phyloP scores from a whole-genome alignment of 1,284 basidiomycete species.

The Pterulicium gracile region DNA sequence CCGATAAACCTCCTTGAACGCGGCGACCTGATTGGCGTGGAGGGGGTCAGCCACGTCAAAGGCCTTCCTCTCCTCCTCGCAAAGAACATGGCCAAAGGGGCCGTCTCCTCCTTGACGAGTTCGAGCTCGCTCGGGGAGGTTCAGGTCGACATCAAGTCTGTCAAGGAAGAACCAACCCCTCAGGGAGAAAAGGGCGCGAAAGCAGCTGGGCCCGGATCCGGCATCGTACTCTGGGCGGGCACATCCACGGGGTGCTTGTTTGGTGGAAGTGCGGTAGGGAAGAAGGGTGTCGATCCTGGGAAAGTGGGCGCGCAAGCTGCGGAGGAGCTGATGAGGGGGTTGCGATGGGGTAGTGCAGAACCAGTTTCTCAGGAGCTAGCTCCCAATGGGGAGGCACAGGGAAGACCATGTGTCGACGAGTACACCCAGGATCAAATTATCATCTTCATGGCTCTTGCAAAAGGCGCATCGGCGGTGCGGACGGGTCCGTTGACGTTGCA shows the following conservation, averaged over 20 bases:
- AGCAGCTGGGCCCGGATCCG: constrained; percentile 47
- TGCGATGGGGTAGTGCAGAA: constrained; percentile 47
- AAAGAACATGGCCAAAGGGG: constrained; percentile 41
- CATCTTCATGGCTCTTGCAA: constrained; percentile 59
- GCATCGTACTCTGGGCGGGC: constrained; percentile 63
- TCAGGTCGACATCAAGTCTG: constrained; percentile 29
- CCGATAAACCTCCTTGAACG: constrained; percentile 39
- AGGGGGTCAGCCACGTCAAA: constrained; percentile 51
- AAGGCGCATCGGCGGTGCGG: constrained; percentile 45
- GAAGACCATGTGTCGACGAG: background rate
- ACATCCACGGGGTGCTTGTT: constrained; percentile 51
- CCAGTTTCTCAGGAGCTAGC: no score
- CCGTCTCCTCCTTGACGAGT: constrained; percentile 27
- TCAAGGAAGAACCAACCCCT: constrained; percentile 37
- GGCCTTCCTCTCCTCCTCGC: constrained; percentile 44
- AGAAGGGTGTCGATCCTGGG: constrained; percentile 30
- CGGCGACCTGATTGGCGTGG: constrained; percentile 37
- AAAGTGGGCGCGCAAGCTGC: constrained; percentile 49
- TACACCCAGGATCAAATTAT: constrained; percentile 56
- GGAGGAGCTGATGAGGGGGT: constrained; percentile 37
- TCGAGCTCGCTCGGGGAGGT: constrained; percentile 13
- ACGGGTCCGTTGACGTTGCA: constrained; percentile 50
- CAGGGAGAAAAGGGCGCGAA: no score
- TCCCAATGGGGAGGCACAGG: no score
- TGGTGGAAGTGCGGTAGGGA: constrained; percentile 52